Base-by-base conservation (phyloP, 148 eudicot species). In the Rhododendron vialii region DNA sequence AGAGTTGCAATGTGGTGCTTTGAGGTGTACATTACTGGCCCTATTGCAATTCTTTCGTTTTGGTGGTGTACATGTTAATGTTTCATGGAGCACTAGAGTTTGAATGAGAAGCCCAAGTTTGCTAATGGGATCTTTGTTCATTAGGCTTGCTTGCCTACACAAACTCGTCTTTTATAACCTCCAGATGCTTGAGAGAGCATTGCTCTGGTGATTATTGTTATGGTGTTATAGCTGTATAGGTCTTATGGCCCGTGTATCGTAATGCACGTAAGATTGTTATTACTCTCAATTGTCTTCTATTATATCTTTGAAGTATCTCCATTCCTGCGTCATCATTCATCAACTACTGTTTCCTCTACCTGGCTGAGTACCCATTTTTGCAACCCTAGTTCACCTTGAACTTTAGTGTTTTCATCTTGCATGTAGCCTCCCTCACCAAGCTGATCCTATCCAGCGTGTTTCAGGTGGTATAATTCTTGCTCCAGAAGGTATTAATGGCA, bases 391-490 rank as follows among this genome's bases (percentile, higher is more conserved):
- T 80, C 63, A 9, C 7, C 45, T 33, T 81, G 83, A 53, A 14
- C 13, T 15, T 30, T 33, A 30, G n/a, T 17, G 33, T 33, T 35
- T 82, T 82, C 26, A 7, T 82, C 73, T 57, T 57, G 3, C 26
- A 0, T 50, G 1, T 79, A 9, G 15, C 48, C 4, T 55, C 55
- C 92, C 98, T 94, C 89, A 93, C 94, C 90, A 84, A 90, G 89
- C 98, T 94, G 95, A 94, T 95, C 87, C 83, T 91, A 85, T 88
- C 86, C 98, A 97, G 99, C 94, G 91, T 92, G 96, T 96, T 91
- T 96, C 99, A 94, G 99, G 99, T 83, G 99, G 99, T 81, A 95
- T 97, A 75, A 97, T 97, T 87, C 99, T 97, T 85, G 99, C 99
- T 48, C 98, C 98, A 43, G 99, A 97, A 91, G 99, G 99, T 87